These are phyloP conservation scores for Laguncularia racemosa DNA, from an alignment of 345 rosid species.

Conservation along the genomic window DNA sequence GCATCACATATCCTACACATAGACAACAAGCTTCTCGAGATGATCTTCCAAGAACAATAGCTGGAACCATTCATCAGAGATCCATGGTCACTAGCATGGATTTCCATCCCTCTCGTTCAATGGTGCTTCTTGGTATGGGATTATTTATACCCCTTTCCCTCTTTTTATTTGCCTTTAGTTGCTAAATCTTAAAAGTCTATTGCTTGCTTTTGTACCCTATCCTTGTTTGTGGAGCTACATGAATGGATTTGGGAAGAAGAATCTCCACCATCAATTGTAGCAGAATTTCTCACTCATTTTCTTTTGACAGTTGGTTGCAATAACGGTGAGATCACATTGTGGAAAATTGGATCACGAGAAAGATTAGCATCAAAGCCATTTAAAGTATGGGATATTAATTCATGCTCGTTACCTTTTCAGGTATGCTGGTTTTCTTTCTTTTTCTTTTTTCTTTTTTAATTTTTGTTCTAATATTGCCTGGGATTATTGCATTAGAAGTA, in stretches of 20 bases:
- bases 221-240: too few species aligned
- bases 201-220: too few species aligned
- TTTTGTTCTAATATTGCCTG: too few species aligned
- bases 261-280: background rate
- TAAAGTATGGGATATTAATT: conserved; percentile 58
- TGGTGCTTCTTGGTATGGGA: conserved; percentile 71
- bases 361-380: conserved; percentile 67
- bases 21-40: conserved; percentile 60
- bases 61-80: conserved; percentile 61
- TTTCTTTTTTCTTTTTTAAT: too few species aligned
- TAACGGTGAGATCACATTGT: conserved; percentile 72
- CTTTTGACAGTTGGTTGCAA: conserved; percentile 62
- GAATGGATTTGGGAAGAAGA: conserved; percentile 2
- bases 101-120: conserved; percentile 66
- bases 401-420: conserved; percentile 57
- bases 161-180: background rate
- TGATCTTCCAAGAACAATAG: conserved; percentile 76
- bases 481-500: background rate
- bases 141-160: conserved; percentile 4
- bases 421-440: conserved; percentile 21
- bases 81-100: conserved; percentile 84
- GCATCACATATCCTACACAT: conserved; percentile 52
- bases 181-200: too few species aligned
- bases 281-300: conserved; percentile 16
- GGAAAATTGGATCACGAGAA: conserved; percentile 62